Evolutionary conservation across 345 rosid species (phyloP), one percentile per base, ranked within the genome.

Genomic region (Combretum micranthum): DNA sequence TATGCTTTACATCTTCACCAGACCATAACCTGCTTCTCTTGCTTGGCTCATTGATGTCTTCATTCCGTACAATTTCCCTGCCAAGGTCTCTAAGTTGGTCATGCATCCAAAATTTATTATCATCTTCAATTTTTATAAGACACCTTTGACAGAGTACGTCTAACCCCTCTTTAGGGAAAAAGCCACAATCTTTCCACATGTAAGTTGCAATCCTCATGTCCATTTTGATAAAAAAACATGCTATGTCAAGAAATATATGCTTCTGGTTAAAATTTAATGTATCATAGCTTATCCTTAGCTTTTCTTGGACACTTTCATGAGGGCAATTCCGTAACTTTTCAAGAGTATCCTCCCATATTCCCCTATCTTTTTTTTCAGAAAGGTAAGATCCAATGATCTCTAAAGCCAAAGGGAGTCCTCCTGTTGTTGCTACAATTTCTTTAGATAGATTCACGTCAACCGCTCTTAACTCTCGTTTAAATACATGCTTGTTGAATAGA

Each of bases 51-150:
- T 5, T 12, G 2, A 1, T 0, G 8, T 26, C 46, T 23, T 26
- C 59, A 7, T 18, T 15, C 12, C n/a, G 45, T 13, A 53, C 46
- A 17, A 52, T 54, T 15, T 47, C 13, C 22, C 52, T 52, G 0
- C 65, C 65, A 25, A 62, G 16, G 13, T 62, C 65, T 0, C 47
- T 45, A 5, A 62, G 46, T 21, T 62, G 44, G 20, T 62, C 46
- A 37, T 62, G 59, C 53, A 62, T 62, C 52, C 57, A 25, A 3
- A 53, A 15, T 25, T 20, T 13, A 44, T 53, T 23, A 11, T 26
- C 26, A 12, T 16, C 59, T 15, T 50, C 59, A 62, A 62, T 19
- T 15, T 62, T 62, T 15, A 62, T 55, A 2, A 62, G 59, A 62
- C 32, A 51, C 58, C 10, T 16, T 15, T 12, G 23, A 62, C 20